Base-by-base conservation (phyloP, 306 rosid genomes). In the Vigna angularis region DNA sequence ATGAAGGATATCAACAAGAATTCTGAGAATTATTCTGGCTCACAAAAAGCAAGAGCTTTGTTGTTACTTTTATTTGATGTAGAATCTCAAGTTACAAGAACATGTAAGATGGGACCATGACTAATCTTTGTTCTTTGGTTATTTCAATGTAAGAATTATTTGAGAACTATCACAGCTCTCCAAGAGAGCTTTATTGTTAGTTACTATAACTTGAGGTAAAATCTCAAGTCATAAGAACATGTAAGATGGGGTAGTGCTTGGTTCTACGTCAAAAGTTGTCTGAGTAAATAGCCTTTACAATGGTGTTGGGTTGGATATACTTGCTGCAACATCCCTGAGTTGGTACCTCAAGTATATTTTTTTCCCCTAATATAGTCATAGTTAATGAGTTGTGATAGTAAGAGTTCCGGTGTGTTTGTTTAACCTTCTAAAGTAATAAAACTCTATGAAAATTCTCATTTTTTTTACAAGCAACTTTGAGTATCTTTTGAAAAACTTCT, bases 231-330 rank as follows among this genome's bases (percentile, higher is more conserved):
- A 42, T 2, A 9, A 42, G 3, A 42, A 42, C 47, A 42, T 9
- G 47, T 42, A 9, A 42, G 1, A 9, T 42, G 47, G 47, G 47
- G 13, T 3, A 28, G 22, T 49, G 12, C 4, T 38, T 76, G 57
- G 56, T 53, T 53, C 42, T 68, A 51, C 61, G 13, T 16, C 44
- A 14, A 18, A 38, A 30, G 51, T 62, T 7, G 40, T 48, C n/a
- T 22, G 66, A 30, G 34, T 30, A 30, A 34, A 34, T 34, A 34
- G 38, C 38, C 7, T 34, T 34, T 4, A 34, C 38, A 34, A 34
- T 34, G 38, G 74, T 53, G 30, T 77, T 66, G 56, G 57, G 10
- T 7, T 66, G 56, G 66, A 15, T 7, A 3, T 53, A 66, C 56
- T n/a, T 44, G 20, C 16, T 77, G 32, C 42, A 45, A 36, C 7